Evolutionary conservation across 2,329 filamentous ascomycete genomes (phyloP).

Genomic region (Ascochyta clinopodiicola): DNA sequence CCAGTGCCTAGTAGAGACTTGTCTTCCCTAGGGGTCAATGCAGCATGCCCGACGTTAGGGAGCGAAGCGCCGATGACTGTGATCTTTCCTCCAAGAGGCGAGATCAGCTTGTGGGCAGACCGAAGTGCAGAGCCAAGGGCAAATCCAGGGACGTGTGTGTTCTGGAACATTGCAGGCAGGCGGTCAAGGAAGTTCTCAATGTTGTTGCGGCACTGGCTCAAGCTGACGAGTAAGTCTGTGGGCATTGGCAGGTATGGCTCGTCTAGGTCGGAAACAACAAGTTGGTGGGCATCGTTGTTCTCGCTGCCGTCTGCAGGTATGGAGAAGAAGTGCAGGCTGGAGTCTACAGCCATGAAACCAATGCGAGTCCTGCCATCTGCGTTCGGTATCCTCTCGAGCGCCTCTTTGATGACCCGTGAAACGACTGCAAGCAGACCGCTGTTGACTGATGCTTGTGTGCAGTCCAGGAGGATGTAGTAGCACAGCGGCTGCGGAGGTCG

Average conservation of each 20-base stretch:
- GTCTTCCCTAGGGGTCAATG: constrained; percentile 88
- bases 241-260: constrained; percentile 97
- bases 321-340: constrained; percentile 93
- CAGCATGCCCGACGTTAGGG: constrained; percentile 88
- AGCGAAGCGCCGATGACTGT: constrained; percentile 88
- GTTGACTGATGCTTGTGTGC: constrained; percentile 72
- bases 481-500: constrained; percentile 82
- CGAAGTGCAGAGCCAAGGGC: constrained; percentile 93
- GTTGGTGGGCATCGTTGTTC: constrained; percentile 83
- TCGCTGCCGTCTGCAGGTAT: constrained; percentile 89
- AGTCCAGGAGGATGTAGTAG: constrained; percentile 38
- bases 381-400: constrained; percentile 96
- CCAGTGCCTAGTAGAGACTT: constrained; percentile 94
- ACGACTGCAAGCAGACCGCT: constrained; percentile 85
- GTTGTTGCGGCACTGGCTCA: constrained; percentile 87
- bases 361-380: constrained; percentile 90
- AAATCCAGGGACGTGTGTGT: constrained; percentile 86
- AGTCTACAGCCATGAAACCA: constrained; percentile 95
- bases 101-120: constrained; percentile 94
- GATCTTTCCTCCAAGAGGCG: constrained; percentile 92
- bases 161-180: constrained; percentile 95
- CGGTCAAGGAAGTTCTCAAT: constrained; percentile 91
- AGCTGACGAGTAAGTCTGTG: constrained; percentile 85
- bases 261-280: constrained; percentile 92
- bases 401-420: constrained; percentile 92